phyloP scores from a whole-genome alignment of 495 filamentous ascomycete species.

The Hypoxylon lienhwacheense region DNA sequence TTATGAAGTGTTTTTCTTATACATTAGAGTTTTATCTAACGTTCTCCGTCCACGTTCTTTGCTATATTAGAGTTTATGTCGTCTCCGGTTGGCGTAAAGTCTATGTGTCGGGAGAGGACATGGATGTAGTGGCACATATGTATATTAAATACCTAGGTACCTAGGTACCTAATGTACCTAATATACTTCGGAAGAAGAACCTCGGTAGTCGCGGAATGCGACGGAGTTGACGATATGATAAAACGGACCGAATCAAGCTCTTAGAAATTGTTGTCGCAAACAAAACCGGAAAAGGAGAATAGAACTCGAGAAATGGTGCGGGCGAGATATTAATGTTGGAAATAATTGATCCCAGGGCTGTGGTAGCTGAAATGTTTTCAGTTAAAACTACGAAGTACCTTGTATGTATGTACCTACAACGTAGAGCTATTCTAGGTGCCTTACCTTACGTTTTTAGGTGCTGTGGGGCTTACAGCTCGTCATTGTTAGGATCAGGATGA shows the following conservation, averaged over 20 bases:
- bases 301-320: too few relatives aligned
- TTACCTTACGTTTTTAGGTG: slow-evolving; percentile 1
- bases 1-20: not conserved
- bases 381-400: not conserved
- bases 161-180: not conserved
- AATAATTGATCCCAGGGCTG: slow-evolving; percentile 1
- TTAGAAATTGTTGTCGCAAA: slow-evolving; percentile 3
- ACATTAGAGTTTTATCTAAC: slow-evolving; percentile 19
- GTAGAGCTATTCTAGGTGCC: not conserved
- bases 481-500: slow-evolving; percentile 11
- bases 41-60: slow-evolving; percentile 3
- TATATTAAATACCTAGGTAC: not conserved
- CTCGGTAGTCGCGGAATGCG: slow-evolving; percentile 29
- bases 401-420: not conserved
- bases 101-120: slow-evolving; percentile 4
- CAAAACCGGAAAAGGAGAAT: slow-evolving; percentile 1
- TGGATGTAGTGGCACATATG: not conserved
- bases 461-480: slow-evolving; percentile 24
- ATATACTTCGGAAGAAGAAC: slow-evolving; percentile 1
- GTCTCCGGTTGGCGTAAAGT: slow-evolving; percentile 9
- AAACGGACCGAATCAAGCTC: slow-evolving; percentile 16
- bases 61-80: slow-evolving; percentile 4
- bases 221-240: not conserved
- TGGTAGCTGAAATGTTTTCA: slow-evolving; percentile 13
- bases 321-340: too few relatives aligned